These are phyloP conservation scores for Diutina mesorugosa DNA, from an alignment of 1,139 yeast species.

Conservation along the genomic window DNA sequence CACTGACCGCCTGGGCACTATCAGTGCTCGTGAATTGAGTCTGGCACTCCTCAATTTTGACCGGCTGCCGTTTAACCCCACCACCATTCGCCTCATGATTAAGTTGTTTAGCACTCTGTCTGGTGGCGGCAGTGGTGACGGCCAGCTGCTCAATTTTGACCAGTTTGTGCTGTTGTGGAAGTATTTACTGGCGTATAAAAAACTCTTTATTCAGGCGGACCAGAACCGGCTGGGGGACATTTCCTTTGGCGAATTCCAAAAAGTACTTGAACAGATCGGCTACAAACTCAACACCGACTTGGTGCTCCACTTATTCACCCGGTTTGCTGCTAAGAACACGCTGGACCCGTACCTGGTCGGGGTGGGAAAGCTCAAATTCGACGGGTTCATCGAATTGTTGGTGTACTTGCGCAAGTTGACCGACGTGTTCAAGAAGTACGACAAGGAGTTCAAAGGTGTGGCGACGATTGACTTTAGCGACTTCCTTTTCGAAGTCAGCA, in stretches of 20 bases:
- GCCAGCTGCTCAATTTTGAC: constrained; percentile 36
- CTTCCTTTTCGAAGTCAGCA: constrained; percentile 48
- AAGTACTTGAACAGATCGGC: constrained; percentile 59
- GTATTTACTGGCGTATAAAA: constrained; percentile 60
- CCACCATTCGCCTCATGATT: constrained; percentile 55
- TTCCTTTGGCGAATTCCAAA: constrained; percentile 54
- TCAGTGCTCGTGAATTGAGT: constrained; percentile 48
- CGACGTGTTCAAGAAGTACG: constrained; percentile 67
- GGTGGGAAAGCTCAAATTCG: constrained; percentile 59
- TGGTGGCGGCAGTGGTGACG: constrained; percentile 12
- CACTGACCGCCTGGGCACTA: constrained; percentile 37
- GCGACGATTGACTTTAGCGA: constrained; percentile 72
- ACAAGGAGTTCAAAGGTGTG: constrained; percentile 61
- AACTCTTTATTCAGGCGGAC: constrained; percentile 54
- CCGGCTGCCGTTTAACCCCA: constrained; percentile 48
- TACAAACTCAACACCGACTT: constrained; percentile 52
- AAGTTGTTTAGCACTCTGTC: constrained; percentile 40
- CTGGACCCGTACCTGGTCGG: constrained; percentile 17
- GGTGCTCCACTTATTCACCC: constrained; percentile 47
- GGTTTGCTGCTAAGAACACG: constrained; percentile 29
- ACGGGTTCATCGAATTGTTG: constrained; percentile 69
- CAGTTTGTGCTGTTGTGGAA: constrained; percentile 68
- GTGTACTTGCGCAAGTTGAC: constrained; percentile 69
- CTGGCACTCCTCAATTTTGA: constrained; percentile 55
- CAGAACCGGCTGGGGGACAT: constrained; percentile 47